These are phyloP conservation scores for Heracleum sosnowskyi DNA, from an alignment of 129 eudicot species.

Conservation along the genomic window DNA sequence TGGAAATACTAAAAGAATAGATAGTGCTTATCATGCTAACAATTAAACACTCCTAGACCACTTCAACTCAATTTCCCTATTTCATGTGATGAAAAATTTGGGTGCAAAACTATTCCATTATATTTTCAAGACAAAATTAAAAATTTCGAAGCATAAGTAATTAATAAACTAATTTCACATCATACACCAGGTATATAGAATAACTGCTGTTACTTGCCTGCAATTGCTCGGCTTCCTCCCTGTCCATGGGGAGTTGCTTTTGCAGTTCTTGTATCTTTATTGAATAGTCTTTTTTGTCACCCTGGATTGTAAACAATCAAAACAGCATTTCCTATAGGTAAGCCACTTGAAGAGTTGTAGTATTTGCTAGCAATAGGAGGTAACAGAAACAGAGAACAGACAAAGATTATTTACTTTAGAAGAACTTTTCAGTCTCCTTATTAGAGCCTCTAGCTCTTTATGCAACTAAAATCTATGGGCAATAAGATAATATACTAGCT, in stretches of 20 bases:
- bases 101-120: not conserved
- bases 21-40: not conserved
- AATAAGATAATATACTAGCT: constrained; percentile 7
- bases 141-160: not conserved
- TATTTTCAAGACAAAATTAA: not conserved
- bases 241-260: constrained; percentile 90
- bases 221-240: constrained; percentile 81
- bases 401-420: constrained; percentile 54
- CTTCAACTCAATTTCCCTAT: not conserved
- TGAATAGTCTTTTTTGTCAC: constrained; percentile 80
- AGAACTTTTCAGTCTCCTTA: constrained; percentile 65
- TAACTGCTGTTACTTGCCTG: constrained; percentile 39
- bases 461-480: constrained; percentile 16
- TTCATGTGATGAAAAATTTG: not conserved
- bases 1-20: not conserved
- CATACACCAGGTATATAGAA: not conserved
- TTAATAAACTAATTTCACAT: not conserved
- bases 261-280: constrained; percentile 84
- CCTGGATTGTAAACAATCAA: constrained; percentile 30
- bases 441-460: constrained; percentile 88
- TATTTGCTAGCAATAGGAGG: not conserved
- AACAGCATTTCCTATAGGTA: constrained; percentile 9
- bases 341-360: not conserved
- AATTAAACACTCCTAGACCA: not conserved
- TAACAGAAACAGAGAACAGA: constrained; percentile 2